Conservation (phyloP, 2,329 filamentous ascomycete species). For the Didymella glomerata region DNA sequence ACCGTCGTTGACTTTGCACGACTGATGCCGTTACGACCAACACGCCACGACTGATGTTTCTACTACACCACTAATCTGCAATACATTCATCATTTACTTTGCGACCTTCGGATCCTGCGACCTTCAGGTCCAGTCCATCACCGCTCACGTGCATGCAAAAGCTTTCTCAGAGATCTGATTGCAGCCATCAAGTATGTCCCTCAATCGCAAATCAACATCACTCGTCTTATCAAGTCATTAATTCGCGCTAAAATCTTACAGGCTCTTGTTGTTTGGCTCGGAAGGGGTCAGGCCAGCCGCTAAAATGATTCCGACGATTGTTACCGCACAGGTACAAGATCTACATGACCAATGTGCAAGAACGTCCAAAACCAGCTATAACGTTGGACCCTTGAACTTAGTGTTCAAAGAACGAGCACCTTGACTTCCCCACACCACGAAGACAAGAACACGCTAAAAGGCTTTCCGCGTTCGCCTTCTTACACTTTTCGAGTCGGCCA, state of each 20-base stretch:
- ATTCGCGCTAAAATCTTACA: not conserved
- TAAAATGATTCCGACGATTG: not conserved
- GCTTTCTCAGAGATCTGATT: not conserved
- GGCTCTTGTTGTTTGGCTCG: not conserved
- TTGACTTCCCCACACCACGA: not conserved
- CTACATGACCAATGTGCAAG: not conserved
- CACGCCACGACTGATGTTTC: not conserved
- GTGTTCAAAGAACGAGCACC: not conserved
- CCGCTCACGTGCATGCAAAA: not conserved
- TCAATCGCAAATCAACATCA: not conserved
- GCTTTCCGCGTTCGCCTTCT: not conserved
- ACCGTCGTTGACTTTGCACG: slow-evolving; percentile 5
- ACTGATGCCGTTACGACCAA: not conserved
- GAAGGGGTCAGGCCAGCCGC: not conserved
- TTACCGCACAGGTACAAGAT: not conserved
- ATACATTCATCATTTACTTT: not conserved
- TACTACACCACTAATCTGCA: not conserved
- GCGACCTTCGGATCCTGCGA: not conserved
- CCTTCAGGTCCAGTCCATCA: not conserved
- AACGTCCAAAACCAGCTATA: not conserved
- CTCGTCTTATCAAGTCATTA: not conserved
- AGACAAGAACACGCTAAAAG: not conserved
- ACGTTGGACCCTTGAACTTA: not conserved
- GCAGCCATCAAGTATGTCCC: not conserved
- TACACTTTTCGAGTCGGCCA: not conserved